These are phyloP conservation scores for Lepraria neglecta DNA, from an alignment of 495 filamentous ascomycete genomes.

Conservation along the genomic window DNA sequence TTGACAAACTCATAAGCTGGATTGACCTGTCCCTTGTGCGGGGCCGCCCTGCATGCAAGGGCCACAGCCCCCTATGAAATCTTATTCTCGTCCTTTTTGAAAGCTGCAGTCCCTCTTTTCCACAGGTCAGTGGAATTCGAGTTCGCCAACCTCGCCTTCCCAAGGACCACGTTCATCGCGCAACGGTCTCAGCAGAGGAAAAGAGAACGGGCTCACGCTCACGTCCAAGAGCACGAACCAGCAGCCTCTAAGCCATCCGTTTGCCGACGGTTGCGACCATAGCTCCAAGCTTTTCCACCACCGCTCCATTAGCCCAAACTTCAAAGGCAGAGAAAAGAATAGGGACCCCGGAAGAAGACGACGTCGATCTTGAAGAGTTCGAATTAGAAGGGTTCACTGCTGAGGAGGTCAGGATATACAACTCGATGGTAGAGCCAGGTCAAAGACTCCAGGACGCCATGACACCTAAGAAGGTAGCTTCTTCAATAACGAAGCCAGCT, in stretches of 20 bases:
- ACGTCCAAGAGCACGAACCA: neutral
- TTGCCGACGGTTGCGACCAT: neutral
- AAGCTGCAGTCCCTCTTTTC: neutral
- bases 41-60: no score
- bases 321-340: neutral
- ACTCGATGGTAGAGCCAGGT: slow-evolving; percentile 11
- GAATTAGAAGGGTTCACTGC: slow-evolving; percentile 10
- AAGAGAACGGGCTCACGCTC: neutral
- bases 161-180: neutral
- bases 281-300: neutral
- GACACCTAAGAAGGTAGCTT: neutral
- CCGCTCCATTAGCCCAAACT: neutral
- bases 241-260: no score
- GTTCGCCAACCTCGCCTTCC: neutral
- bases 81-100: neutral
- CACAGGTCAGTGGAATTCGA: neutral
- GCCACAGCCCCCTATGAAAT: no score
- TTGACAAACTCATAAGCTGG: no score
- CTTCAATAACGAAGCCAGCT: neutral
- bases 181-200: neutral
- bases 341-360: neutral
- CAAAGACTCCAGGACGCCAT: slow-evolving; percentile 15
- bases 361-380: slow-evolving; percentile 14
- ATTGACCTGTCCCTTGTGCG: no score
- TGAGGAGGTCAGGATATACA: slow-evolving; percentile 16